phyloP scores from a whole-genome alignment of 164 flowering plant species.

The Umbilicus rupestris region DNA sequence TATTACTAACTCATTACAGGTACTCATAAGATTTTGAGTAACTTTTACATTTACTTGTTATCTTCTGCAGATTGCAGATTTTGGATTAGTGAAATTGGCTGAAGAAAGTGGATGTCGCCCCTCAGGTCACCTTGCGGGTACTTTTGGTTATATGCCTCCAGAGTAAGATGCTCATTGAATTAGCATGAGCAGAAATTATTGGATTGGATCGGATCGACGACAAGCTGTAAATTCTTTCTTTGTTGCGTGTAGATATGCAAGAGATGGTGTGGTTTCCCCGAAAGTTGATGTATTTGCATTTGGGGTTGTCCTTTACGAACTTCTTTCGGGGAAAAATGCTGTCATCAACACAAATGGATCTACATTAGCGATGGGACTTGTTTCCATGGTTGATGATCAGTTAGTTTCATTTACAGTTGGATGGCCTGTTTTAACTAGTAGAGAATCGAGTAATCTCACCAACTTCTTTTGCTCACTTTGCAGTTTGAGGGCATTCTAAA shows the following conservation, averaged over 20 bases:
- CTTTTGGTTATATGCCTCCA: slow-evolving; percentile 97
- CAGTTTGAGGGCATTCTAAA: slow-evolving; percentile 74
- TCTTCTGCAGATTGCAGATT: slow-evolving; percentile 73
- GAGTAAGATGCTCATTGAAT: slow-evolving; percentile 43
- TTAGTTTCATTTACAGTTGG: not conserved
- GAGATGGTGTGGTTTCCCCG: slow-evolving; percentile 77
- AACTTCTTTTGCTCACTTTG: slow-evolving; percentile 2
- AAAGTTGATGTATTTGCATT: slow-evolving; percentile 90
- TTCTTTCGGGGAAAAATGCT: slow-evolving; percentile 79
- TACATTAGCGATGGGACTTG: slow-evolving; percentile 58
- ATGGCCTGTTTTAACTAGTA: not conserved
- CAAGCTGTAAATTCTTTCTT: too few relatives aligned
- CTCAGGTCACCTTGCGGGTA: slow-evolving; percentile 77
- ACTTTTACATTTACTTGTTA: not conserved
- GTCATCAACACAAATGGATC: slow-evolving; percentile 43
- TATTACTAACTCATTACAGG: not conserved
- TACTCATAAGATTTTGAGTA: too few relatives aligned
- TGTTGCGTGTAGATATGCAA: slow-evolving; percentile 59
- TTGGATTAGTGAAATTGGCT: slow-evolving; percentile 77
- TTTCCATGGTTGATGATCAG: slow-evolving; percentile 46
- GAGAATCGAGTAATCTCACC: not conserved
- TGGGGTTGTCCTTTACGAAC: slow-evolving; percentile 84
- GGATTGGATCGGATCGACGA: too few relatives aligned
- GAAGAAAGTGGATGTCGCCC: slow-evolving; percentile 63
- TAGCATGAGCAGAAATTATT: not conserved